Percentiles rank a stretch among this genome's conserved stretches.
Evolutionary conservation across 192 early-diverging fungal genomes (phyloP).

Genomic region (Umbelopsis ramanniana): DNA sequence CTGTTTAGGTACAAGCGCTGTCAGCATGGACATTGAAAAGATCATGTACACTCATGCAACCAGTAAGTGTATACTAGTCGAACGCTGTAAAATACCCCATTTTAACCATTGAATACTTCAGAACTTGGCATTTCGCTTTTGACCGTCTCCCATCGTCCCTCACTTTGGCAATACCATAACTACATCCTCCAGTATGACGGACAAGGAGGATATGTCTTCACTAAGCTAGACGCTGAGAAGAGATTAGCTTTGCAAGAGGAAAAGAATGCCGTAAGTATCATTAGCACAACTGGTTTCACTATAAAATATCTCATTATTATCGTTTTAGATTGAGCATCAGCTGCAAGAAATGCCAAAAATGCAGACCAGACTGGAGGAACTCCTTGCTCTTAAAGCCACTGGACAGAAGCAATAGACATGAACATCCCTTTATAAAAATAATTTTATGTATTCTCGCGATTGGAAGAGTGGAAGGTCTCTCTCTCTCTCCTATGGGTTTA

Average conservation of each 20-base stretch:
- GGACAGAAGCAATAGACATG: constrained; percentile 13
- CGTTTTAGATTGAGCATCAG: constrained; percentile 68
- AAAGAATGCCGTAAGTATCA: constrained; percentile 67
- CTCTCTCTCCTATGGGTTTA: too few relatives aligned
- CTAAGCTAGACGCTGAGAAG: constrained; percentile 85
- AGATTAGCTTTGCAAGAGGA: constrained; percentile 90
- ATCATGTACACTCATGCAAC: constrained; percentile 88
- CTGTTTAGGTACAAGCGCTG: constrained; percentile 64
- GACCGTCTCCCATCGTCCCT: constrained; percentile 94
- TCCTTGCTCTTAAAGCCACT: constrained; percentile 34
- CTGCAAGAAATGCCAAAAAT: constrained; percentile 80
- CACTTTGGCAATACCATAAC: constrained; percentile 97
- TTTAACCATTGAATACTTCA: constrained; percentile 11
- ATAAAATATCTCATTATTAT: background rate
- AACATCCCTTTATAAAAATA: background rate
- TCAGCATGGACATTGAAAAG: constrained; percentile 92
- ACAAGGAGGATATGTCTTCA: constrained; percentile 95
- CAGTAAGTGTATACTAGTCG: constrained; percentile 28
- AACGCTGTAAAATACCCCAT: background rate
- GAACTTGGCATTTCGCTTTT: constrained; percentile 87
- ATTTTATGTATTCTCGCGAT: too few relatives aligned
- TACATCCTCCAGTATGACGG: constrained; percentile 94
- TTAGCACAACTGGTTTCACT: background rate
- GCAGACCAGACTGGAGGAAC: constrained; percentile 67
- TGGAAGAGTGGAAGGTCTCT: too few relatives aligned